Base-by-base conservation (phyloP, 208 protist genomes). In the Wallacemonas sp. region DNA sequence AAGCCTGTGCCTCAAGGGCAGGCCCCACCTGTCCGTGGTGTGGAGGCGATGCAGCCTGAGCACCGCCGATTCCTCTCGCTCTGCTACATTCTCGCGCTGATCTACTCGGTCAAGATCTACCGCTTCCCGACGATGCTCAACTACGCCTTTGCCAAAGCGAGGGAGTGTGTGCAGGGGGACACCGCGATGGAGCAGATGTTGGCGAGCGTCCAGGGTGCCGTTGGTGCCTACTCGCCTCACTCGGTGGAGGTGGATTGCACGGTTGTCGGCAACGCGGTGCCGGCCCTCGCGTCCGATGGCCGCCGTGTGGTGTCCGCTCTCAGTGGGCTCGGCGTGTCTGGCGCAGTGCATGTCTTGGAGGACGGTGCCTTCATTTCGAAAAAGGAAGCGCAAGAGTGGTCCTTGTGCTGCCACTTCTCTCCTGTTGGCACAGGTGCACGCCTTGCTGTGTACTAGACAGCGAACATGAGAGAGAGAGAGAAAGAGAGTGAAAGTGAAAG, bases 21-120 rank as follows among this genome's bases (percentile, higher is more conserved):
- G n/a, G 30, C 28, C 0, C 51, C 51, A 27, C 51, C 26, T 4
- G 17, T 31, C 14, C 51, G 51, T 24, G 51, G 51, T 38, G 51
- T 58, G 24, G 51, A 58, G 30, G 51, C 51, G 51, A 58, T 58
- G 51, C 51, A 58, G 31, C 28, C 51, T 4, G 84, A 90, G 68
- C 77, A 90, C 66, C 75, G 77, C 2, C 77, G 77, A 24, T 91
- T 95, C 51, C 80, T 95, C 30, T 78, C 82, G 11, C 66, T 88
- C 0, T 61, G 60, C 11, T 92, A 87, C 56, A 44, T 90, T 39
- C 53, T 90, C 19, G 84, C 90, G 0, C 61, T 87, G 2, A 72
- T 95, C 12, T 90, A 90, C 77, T 78, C 77, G n/a, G 90, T 95
- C 39, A 95, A 95, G 73, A 83, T 95, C 45, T 95, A 93, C 63